Base-by-base conservation (phyloP, 345 rosid genomes). In the Syzygium grande region DNA sequence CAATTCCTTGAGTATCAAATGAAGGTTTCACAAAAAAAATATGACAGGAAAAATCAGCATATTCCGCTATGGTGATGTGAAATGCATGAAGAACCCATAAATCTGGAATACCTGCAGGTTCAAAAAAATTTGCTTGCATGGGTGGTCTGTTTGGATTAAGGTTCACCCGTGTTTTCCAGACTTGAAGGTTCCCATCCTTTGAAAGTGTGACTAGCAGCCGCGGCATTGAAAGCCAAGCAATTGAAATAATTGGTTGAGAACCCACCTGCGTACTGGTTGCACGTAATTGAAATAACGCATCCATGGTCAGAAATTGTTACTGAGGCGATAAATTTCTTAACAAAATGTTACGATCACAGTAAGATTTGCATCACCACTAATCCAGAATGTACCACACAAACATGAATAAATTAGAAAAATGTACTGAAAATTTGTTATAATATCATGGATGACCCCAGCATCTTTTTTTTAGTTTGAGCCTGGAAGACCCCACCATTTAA, bases 181-280 rank as follows among this genome's bases (percentile, higher is more conserved):
- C 98, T 90, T 98, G 99, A 91, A 98, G 93, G 88, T 93, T 90
- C 85, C 99, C 99, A 92, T 98, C 99, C 93, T 93, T 96, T 86
- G 96, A 94, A 83, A 98, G 94, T 87, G 98, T 95, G 87, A 96
- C 94, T 90, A 96, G 98, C 84, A 96, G 90, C 89, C 95, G 96
- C 92, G 93, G 91, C 93, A 94, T 89, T 27, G 99, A 90, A 79
- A 96, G 94, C 99, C 99, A 98, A 85, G 99, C 91, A 90, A 96
- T 88, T 88, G 99, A 96, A 85, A 93, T 91, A 78, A 98, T 96
- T 90, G 99, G 97, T 90, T 98, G 99, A 22, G 99, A 94, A 90
- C 99, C 97, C 85, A 96, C 98, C 89, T 98, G 99, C 4, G 93
- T 95, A 85, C 99, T 98, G 92, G 88, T 90, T 77, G 63, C 27